These are phyloP conservation scores for Talaromyces sp. DNA, from an alignment of 2,329 filamentous ascomycete species.

Conservation along the genomic window DNA sequence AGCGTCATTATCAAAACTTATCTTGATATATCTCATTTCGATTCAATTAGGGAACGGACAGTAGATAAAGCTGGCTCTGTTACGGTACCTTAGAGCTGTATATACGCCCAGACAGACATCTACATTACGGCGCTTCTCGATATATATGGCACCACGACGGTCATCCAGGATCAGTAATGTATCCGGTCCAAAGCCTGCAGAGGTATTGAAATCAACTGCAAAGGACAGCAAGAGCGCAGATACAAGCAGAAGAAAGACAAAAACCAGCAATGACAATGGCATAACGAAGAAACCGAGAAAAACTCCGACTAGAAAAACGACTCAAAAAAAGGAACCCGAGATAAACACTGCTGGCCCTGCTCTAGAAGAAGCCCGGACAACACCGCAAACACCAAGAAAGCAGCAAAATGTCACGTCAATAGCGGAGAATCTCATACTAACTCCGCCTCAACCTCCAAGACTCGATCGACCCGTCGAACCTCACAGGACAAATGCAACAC, in stretches of 20 bases:
- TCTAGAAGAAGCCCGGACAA: conserved; percentile 3
- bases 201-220: conserved; percentile 5
- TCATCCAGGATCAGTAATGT: conserved; percentile 48
- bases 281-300: conserved; percentile 27
- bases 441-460: conserved; percentile 36
- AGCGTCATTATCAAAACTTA: background rate
- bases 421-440: conserved; percentile 41
- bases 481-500: conserved; percentile 47
- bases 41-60: background rate
- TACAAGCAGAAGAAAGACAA: conserved; percentile 22
- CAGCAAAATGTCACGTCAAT: conserved; percentile 7
- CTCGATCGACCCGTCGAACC: conserved; percentile 47
- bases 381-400: conserved; percentile 34
- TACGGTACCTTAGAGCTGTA: background rate
- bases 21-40: background rate
- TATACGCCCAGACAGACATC: background rate
- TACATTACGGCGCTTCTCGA: background rate
- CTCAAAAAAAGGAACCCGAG: background rate
- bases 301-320: background rate
- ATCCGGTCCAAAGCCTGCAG: conserved; percentile 21
- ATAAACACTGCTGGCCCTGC: background rate
- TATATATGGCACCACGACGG: conserved; percentile 51
- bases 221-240: conserved; percentile 18
- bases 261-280: conserved; percentile 26
- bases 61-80: conserved; percentile 7